Conservation (phyloP, 2,329 filamentous ascomycete species). For the Ophiostoma quercus region DNA sequence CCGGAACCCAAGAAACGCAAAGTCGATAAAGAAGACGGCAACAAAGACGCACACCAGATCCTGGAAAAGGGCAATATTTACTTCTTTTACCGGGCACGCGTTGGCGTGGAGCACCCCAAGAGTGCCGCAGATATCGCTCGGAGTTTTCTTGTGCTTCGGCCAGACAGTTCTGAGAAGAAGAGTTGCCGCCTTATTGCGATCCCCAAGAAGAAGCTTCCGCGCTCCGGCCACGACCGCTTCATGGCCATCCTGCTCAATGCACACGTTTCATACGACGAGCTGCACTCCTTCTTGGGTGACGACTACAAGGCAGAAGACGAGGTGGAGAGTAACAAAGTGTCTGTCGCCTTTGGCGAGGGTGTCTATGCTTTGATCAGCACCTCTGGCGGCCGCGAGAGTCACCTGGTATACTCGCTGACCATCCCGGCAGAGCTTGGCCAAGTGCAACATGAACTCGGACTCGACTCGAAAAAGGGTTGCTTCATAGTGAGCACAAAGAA, state of each 20-base stretch:
- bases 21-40: background rate
- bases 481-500: slow-evolving; percentile 53
- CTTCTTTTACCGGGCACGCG: slow-evolving; percentile 79
- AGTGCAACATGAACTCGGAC: slow-evolving; percentile 68
- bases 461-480: slow-evolving; percentile 60
- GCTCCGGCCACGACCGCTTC: slow-evolving; percentile 62
- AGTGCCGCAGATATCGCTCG: slow-evolving; percentile 68
- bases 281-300: slow-evolving; percentile 63
- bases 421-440: slow-evolving; percentile 64
- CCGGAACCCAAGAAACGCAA: background rate
- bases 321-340: slow-evolving; percentile 58
- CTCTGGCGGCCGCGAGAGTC: slow-evolving; percentile 54
- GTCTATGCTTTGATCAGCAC: slow-evolving; percentile 76
- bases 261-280: slow-evolving; percentile 56
- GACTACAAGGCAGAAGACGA: background rate
- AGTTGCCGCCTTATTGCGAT: slow-evolving; percentile 68
- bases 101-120: slow-evolving; percentile 65
- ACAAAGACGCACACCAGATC: slow-evolving; percentile 45
- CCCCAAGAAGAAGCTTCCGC: slow-evolving; percentile 78
- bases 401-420: slow-evolving; percentile 75
- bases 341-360: slow-evolving; percentile 74
- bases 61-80: slow-evolving; percentile 87
- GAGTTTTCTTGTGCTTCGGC: slow-evolving; percentile 73
- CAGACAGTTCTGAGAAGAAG: slow-evolving; percentile 55
- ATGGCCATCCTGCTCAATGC: slow-evolving; percentile 80